These are phyloP conservation scores for Botrytis aclada DNA, from an alignment of 2,329 filamentous ascomycete genomes.

Conservation along the genomic window DNA sequence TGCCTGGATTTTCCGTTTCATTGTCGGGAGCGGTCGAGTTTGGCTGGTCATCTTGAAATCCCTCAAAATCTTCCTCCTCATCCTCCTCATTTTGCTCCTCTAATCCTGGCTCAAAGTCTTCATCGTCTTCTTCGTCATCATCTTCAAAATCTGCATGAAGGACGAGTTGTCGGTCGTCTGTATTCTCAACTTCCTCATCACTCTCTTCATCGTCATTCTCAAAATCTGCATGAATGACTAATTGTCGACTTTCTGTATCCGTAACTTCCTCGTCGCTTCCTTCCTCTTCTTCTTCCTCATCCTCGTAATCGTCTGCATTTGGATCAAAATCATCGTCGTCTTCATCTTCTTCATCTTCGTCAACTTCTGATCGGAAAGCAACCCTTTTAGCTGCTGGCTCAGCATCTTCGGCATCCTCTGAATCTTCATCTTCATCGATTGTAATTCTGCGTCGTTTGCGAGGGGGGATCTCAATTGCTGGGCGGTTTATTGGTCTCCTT, in stretches of 20 bases:
- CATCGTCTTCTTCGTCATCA: conserved; percentile 22
- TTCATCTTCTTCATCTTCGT: conserved; percentile 22
- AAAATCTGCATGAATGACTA: conserved; percentile 37
- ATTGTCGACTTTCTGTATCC: conserved; percentile 26
- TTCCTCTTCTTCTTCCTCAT: conserved; percentile 24
- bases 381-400: conserved; percentile 33
- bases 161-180: conserved; percentile 26
- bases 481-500: conserved; percentile 56
- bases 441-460: conserved; percentile 62
- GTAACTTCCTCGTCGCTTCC: conserved; percentile 38
- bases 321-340: conserved; percentile 33
- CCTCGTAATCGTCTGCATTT: conserved; percentile 25
- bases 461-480: conserved; percentile 67
- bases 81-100: conserved; percentile 20
- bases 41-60: conserved; percentile 1
- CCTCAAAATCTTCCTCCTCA: conserved; percentile 12
- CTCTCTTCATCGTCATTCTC: conserved; percentile 39
- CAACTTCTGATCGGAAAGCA: background rate
- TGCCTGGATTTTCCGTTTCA: background rate
- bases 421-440: conserved; percentile 41
- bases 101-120: conserved; percentile 34
- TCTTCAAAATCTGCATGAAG: conserved; percentile 29
- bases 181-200: conserved; percentile 32
- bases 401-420: conserved; percentile 31
- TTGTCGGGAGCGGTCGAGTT: background rate